A percentile compares a stretch with the other conserved stretches of the same genome.
Conservation (phyloP, 139 green algal genomes). For the Picochlorum sp. region DNA sequence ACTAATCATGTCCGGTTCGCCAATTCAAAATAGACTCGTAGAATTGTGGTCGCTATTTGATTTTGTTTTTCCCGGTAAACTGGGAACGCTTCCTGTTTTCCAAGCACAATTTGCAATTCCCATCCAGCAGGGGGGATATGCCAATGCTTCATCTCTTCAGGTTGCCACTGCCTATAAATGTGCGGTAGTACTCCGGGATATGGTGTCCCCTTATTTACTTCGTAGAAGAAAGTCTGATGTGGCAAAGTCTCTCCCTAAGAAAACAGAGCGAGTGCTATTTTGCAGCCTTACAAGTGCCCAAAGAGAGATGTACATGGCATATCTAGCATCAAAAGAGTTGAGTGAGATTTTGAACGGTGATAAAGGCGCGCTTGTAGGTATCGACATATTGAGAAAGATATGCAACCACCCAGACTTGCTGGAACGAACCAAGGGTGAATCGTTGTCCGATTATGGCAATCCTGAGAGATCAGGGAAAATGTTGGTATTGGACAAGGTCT, state of each 20-base stretch:
- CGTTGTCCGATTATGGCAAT: constrained; percentile 42
- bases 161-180: constrained; percentile 83
- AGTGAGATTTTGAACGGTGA: constrained; percentile 32
- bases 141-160: constrained; percentile 67
- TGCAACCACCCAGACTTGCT: constrained; percentile 98
- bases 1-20: constrained; percentile 84
- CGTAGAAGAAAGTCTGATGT: constrained; percentile 88
- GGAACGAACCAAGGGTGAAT: constrained; percentile 45
- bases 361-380: constrained; percentile 72
- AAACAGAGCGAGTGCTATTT: constrained; percentile 97
- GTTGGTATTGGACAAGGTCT: constrained; percentile 51
- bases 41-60: constrained; percentile 99
- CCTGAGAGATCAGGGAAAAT: constrained; percentile 75
- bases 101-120: constrained; percentile 85
- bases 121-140: constrained; percentile 84
- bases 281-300: constrained; percentile 77
- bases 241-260: constrained; percentile 70
- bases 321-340: constrained; percentile 62
- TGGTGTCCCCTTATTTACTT: constrained; percentile 93
- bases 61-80: constrained; percentile 95
- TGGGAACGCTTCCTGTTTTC: constrained; percentile 97
- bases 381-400: constrained; percentile 95
- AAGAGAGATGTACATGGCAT: constrained; percentile 74
- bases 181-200: constrained; percentile 86
- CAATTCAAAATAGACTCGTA: constrained; percentile 91